Evolutionary conservation across 1,284 basidiomycete genomes (phyloP), one percentile per base, ranked within the genome.

Genomic region (Sanghuangporus baumii): DNA sequence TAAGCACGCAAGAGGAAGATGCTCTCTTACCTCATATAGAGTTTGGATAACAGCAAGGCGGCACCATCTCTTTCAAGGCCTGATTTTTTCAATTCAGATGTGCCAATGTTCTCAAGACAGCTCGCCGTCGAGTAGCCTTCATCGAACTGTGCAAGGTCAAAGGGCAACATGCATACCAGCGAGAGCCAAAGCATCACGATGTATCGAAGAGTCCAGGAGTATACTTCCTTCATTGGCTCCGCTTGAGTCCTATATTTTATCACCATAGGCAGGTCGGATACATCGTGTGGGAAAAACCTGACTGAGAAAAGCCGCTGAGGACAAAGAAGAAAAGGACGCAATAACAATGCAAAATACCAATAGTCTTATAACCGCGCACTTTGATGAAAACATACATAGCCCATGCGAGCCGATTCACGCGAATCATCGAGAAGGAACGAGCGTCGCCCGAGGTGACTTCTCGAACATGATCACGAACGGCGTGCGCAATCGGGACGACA

Each of bases 141-240:
- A 70, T 95, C 92, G 60, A 98, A 93, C 65, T 93, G 91, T 16
- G 85, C 79, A 54, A 99, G 78, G 71, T 93, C 88, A 72, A 99
- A 99, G 0, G 97, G 97, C 20, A 98, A 88, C 78, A 94, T 94
- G 74, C 91, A 91, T 58, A 98, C 89, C 16, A 99, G 83, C 16
- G 94, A 93, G 11, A 99, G 81, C 96, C 97, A 99, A 2, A 98
- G 79, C 4, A 99, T 79, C 23, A 93, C 78, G 14, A 92, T 81
- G 69, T 97, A 96, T 62, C 94, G 87, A 57, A 95, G 74, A 52
- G 89, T 79, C 97, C 97, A 99, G 48, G 82, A 78, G 14, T 69
- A 68, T 0, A 74, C 67, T 26, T 78, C 74, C 46, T 78, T 74
- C 1, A 78, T 76, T 1, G 82, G 74, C 6, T 79, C 78, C 1